Conservation (phyloP, 2,329 filamentous ascomycete genomes). For the Ophiosphaerella korrae region DNA sequence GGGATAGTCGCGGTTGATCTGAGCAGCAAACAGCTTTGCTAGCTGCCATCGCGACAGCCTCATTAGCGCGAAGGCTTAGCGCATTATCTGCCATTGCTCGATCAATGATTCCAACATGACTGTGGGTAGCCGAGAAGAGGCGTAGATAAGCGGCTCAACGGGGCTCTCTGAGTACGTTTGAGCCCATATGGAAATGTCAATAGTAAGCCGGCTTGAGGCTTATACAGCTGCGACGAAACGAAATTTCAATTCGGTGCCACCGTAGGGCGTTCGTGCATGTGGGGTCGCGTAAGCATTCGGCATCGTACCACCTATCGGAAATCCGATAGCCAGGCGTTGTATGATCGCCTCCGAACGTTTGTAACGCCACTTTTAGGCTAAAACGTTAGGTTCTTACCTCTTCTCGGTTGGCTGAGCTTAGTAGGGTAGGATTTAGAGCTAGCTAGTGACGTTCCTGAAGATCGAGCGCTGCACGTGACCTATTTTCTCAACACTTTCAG, state of each 20-base stretch:
- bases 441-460: no score
- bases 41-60: not conserved
- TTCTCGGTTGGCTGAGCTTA: no score
- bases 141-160: not conserved
- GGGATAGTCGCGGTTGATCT: not conserved
- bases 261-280: not conserved
- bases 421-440: not conserved
- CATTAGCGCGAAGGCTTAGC: not conserved
- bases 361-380: not conserved
- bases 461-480: no score
- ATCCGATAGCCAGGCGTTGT: not conserved
- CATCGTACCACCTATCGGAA: not conserved
- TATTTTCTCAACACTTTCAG: no score
- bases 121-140: not conserved
- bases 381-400: not conserved
- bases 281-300: not conserved
- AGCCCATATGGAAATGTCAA: not conserved
- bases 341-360: not conserved
- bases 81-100: not conserved
- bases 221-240: not conserved
- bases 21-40: not conserved
- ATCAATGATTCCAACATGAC: not conserved
- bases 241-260: not conserved
- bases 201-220: not conserved
- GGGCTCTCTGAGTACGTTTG: not conserved